Conservation (phyloP, 1,284 basidiomycete species). For the Papiliotrema laurentii region DNA sequence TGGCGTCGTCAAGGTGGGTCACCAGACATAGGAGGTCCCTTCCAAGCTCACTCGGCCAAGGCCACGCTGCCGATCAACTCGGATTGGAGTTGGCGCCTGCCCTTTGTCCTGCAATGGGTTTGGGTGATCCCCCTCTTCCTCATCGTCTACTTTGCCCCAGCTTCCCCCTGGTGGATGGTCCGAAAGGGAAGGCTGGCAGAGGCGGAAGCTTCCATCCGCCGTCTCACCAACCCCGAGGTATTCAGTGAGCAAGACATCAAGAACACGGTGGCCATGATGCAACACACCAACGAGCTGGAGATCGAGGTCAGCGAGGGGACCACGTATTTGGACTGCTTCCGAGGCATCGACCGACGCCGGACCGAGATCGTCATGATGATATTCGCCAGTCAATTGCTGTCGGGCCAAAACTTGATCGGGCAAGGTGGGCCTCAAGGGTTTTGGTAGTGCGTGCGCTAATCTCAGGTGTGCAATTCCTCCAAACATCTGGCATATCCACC, state of each 20-base stretch:
- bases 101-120: constrained; percentile 26
- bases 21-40: constrained; percentile 20
- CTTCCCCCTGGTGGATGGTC: constrained; percentile 50
- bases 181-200: constrained; percentile 49
- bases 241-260: constrained; percentile 16
- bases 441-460: constrained; percentile 4
- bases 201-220: constrained; percentile 25
- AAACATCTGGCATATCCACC: constrained; percentile 22
- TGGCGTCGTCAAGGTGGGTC: constrained; percentile 36
- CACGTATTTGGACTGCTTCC: constrained; percentile 46
- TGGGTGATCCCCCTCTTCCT: constrained; percentile 18
- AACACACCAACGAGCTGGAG: constrained; percentile 20
- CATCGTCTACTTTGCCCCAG: constrained; percentile 17
- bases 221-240: constrained; percentile 12
- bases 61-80: constrained; percentile 11
- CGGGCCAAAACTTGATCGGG: constrained; percentile 25
- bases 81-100: constrained; percentile 16
- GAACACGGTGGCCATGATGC: constrained; percentile 23
- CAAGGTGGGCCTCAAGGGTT: constrained; percentile 19
- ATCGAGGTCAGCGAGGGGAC: constrained; percentile 30
- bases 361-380: constrained; percentile 39
- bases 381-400: neutral
- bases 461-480: constrained; percentile 2
- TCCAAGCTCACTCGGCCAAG: constrained; percentile 15
- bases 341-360: constrained; percentile 41